Evolutionary conservation across 805 yeast species (phyloP).

Genomic region (Barnettozyma californica): DNA sequence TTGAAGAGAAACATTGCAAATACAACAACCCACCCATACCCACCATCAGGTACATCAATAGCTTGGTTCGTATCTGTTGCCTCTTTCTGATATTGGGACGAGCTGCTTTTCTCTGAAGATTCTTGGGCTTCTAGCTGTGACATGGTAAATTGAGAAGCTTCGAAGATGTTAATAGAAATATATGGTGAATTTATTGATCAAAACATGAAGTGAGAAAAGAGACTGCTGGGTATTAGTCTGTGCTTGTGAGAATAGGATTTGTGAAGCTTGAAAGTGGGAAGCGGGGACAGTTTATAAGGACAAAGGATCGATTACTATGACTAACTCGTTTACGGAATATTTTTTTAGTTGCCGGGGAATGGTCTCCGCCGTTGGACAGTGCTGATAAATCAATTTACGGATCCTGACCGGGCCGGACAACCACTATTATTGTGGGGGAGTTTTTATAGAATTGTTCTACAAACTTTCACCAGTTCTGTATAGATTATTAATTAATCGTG

Average conservation of each 20-base stretch:
- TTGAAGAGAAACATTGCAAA: constrained; percentile 20
- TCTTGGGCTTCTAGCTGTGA: neutral
- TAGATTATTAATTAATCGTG: too few species aligned
- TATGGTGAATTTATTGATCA: too few species aligned
- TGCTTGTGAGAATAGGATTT: too few species aligned
- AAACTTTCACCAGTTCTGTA: too few species aligned
- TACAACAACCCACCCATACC: constrained; percentile 25
- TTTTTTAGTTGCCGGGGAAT: neutral
- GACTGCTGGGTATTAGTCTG: too few species aligned
- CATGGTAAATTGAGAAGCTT: neutral
- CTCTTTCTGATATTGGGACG: neutral
- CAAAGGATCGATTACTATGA: neutral
- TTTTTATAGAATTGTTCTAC: too few species aligned
- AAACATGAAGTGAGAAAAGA: too few species aligned
- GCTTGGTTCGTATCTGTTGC: neutral
- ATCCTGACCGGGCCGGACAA: neutral
- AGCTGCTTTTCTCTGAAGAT: neutral
- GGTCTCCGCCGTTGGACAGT: neutral
- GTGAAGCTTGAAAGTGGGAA: too few species aligned
- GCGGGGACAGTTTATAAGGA: too few species aligned
- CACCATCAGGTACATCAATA: constrained; percentile 25
- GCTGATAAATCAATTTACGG: neutral
- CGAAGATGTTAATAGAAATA: too few species aligned
- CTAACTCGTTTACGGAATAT: neutral
- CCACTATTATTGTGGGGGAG: too few species aligned